A percentile compares a stretch with the other conserved stretches of the same genome.
Evolutionary conservation across 2,329 filamentous ascomycete species (phyloP).

Genomic region (Xylaria sp.): DNA sequence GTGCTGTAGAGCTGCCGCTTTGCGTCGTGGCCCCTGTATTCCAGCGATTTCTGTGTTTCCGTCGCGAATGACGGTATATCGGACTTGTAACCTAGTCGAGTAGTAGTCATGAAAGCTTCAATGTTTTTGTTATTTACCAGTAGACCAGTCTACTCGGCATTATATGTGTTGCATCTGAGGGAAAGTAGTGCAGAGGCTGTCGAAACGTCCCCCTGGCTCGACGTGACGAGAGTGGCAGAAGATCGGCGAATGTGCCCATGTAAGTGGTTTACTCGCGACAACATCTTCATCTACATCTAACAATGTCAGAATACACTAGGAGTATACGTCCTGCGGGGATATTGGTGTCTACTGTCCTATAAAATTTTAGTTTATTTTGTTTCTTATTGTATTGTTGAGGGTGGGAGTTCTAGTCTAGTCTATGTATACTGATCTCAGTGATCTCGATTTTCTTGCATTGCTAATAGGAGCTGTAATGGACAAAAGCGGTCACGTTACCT

Average conservation of each 20-base stretch:
- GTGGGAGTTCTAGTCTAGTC: too few species aligned
- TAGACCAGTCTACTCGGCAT: neutral
- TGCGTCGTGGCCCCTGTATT: slow-evolving; percentile 10
- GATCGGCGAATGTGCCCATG: slow-evolving; percentile 5
- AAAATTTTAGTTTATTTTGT: neutral
- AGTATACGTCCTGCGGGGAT: neutral
- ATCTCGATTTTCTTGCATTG: neutral
- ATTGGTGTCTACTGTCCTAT: neutral
- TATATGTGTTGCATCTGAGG: neutral
- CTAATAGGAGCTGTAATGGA: too few species aligned
- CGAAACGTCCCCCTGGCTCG: neutral
- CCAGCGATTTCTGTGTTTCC: neutral
- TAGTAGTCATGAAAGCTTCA: neutral
- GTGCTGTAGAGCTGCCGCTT: slow-evolving; percentile 21
- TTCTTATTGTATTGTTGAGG: too few species aligned
- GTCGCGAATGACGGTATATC: slow-evolving; percentile 14
- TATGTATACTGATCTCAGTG: neutral
- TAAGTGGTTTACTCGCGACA: neutral
- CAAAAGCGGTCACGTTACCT: too few species aligned
- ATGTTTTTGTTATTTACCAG: neutral
- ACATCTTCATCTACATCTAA: neutral
- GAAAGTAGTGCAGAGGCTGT: neutral
- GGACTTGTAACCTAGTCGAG: neutral
- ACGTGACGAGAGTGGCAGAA: neutral
- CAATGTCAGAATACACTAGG: neutral